A percentile compares a stretch with the other conserved stretches of the same genome.
These are phyloP conservation scores for Ustulina deusta DNA, from an alignment of 2,329 filamentous ascomycete genomes.

Conservation along the genomic window DNA sequence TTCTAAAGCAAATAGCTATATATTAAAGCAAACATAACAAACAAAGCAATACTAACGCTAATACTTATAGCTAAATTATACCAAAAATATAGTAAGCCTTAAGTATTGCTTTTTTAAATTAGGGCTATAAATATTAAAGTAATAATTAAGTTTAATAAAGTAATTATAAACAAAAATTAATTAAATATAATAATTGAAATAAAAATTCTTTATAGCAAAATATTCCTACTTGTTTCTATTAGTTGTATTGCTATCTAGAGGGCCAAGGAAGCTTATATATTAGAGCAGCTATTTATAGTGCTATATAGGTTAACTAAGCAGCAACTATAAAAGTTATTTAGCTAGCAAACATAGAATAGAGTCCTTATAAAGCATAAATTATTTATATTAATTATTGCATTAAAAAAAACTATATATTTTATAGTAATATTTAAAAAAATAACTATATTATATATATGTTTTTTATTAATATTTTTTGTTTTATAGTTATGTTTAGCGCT, in stretches of 20 bases:
- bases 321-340: not conserved
- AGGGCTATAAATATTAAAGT: conserved; percentile 1
- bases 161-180: not conserved
- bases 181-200: not conserved
- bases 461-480: not conserved
- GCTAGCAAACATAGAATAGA: not conserved
- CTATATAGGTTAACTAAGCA: not conserved
- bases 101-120: not conserved
- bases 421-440: not conserved
- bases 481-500: not conserved
- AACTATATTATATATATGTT: conserved; percentile 3
- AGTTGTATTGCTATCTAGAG: not conserved
- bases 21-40: not conserved
- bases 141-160: not conserved
- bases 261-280: not conserved
- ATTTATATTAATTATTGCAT: not conserved
- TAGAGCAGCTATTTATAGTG: not conserved
- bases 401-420: not conserved
- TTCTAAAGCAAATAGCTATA: not conserved
- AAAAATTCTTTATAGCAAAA: not conserved
- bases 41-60: not conserved
- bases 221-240: not conserved
- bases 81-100: not conserved
- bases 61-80: not conserved
- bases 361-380: not conserved